Evolutionary conservation across 768 basidiomycete species (phyloP), one percentile per base, ranked within the genome.

Genomic region (Heimioporus sp.): DNA sequence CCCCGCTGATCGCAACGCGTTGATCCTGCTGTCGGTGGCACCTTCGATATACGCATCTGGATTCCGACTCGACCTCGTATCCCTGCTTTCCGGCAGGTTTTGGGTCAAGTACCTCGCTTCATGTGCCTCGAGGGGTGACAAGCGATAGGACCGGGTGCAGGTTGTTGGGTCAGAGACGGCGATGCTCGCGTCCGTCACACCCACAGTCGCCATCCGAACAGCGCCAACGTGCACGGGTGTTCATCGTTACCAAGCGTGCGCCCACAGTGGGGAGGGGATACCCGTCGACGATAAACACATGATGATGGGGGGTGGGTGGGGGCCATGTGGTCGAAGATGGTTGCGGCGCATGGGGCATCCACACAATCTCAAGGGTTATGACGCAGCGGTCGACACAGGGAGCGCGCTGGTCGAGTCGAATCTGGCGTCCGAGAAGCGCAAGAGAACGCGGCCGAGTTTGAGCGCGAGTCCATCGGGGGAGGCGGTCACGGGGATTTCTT

Each of bases 321-420:
- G 60, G 65, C n/a, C 54, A 74, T 68, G 65, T 69, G 74, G n/a
- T n/a, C n/a, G n/a, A n/a, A n/a, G n/a, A n/a, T n/a, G 17, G 70
- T 72, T 48, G 78, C 76, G 28, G 48, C 74, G 38, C 76, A 80
- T n/a, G 46, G 76, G 63, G 9, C 71, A 73, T 36, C 62, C 73
- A 38, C 88, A 91, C 13, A 87, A 90, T 58, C 56, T 91, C 54
- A 72, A 78, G 52, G 80, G 80, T 51, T 91, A 91, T 52, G 85
- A 89, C 62, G 86, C 85, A n/a, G 89, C 89, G 4, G 82, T 90
- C 15, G 67, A 88, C 48, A 86, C 88, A 31, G 73, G 86, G 46
- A 83, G 78, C 61, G 75, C 86, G 19, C 79, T 83, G 1, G 76
- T 80, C 50, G 77, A 73, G 51, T 65, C 88, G 37, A 85, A 79